Base-by-base conservation (phyloP, 2,329 filamentous ascomycete genomes). In the Bipolaris victoriae region DNA sequence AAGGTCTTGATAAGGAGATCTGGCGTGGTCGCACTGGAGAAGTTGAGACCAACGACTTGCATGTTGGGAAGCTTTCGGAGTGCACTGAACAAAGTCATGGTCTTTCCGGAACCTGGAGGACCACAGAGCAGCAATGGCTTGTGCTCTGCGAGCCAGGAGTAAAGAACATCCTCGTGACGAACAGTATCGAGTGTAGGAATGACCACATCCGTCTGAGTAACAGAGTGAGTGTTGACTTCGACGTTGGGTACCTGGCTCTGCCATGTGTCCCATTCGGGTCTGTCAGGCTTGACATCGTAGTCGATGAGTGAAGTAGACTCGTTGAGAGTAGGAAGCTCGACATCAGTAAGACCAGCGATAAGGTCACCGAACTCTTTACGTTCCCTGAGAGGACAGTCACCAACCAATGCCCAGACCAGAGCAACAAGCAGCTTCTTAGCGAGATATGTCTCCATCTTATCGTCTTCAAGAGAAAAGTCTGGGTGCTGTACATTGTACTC, bases 1-100 rank as follows among this genome's bases (percentile, higher is more conserved):
- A 99, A 97, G 0, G 96, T 99, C 83, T 99, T 99, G 82, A 99
- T 93, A 61, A 99, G 86, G 26, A 99, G 86, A 76, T 99, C 96
- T 0, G 95, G 96, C 0, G 95, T 99, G 0, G 96, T 99, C 1
- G 95, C 96, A 69, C 95, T 99, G 4, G 96, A 99, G 77, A 99
- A 99, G 79, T 99, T 99, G 75, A 99, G 91, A 47, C 95, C 95
- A 31, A 99, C 96, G 56, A 97, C 92, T 78, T 99, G 95, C 93
- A 99, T 97, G 75, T 97, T 97, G 3, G 94, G 94, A 56, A 99
- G 83, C 78, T 99, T 99, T 63, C 95, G 89, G 52, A 99, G 86
- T 33, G 95, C 95, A 74, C 94, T 97, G 82, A 99, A 99, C 11
- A 99, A 82, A 10, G 95, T 99, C 95, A 99, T 99, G 4, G 95